Conservation (phyloP, 805 yeast species). For the Nakazawaea pomicola region DNA sequence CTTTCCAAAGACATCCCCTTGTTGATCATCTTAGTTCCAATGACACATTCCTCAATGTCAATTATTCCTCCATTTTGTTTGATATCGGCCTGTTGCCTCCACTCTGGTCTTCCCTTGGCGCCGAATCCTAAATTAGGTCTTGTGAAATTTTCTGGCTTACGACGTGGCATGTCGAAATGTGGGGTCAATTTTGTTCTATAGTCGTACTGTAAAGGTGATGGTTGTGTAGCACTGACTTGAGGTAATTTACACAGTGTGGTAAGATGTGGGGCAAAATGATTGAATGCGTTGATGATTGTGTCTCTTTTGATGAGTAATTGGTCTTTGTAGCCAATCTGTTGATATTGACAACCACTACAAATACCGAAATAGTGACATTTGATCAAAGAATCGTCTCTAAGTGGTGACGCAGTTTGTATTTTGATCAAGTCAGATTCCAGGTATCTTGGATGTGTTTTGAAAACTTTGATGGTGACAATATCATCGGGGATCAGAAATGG, state of each 20-base stretch:
- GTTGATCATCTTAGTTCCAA: slow-evolving; percentile 80
- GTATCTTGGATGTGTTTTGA: slow-evolving; percentile 70
- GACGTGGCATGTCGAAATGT: slow-evolving; percentile 79
- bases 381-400: slow-evolving; percentile 53
- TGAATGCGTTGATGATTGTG: slow-evolving; percentile 79
- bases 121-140: slow-evolving; percentile 88
- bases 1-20: slow-evolving; percentile 71
- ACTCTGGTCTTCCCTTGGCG: slow-evolving; percentile 69
- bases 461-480: slow-evolving; percentile 59
- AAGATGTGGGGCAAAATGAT: slow-evolving; percentile 63
- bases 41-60: slow-evolving; percentile 91
- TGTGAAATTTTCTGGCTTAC: slow-evolving; percentile 28
- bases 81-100: slow-evolving; percentile 47
- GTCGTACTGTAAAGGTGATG: slow-evolving; percentile 69
- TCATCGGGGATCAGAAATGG: slow-evolving; percentile 94
- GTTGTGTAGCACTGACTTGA: slow-evolving; percentile 38
- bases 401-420: slow-evolving; percentile 29
- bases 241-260: slow-evolving; percentile 46
- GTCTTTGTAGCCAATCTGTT: slow-evolving; percentile 63
- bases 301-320: slow-evolving; percentile 70
- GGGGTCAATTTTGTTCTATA: slow-evolving; percentile 96
- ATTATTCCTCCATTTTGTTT: slow-evolving; percentile 36
- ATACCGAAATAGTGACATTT: slow-evolving; percentile 83
- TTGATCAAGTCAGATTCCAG: slow-evolving; percentile 70
- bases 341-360: slow-evolving; percentile 95